Conservation (phyloP, 2,329 filamentous ascomycete species). For the Neopestalotiopsis rosae region DNA sequence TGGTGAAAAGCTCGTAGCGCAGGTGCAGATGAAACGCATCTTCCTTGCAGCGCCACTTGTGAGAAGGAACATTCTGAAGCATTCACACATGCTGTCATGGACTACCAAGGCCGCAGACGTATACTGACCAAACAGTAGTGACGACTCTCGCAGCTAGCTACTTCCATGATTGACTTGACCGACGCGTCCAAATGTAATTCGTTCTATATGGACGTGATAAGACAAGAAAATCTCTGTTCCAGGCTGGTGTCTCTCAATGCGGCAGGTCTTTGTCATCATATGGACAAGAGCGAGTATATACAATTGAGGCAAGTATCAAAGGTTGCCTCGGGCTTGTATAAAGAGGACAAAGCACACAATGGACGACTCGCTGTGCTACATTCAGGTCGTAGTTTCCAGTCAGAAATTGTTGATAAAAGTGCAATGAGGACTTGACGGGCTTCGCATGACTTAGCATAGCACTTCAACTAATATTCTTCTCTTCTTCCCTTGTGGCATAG, state of each 20-base stretch:
- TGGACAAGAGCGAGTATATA: neutral
- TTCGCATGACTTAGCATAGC: too few relatives aligned
- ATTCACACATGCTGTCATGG: too few relatives aligned
- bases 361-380: neutral
- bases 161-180: neutral
- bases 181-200: neutral
- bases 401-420: neutral
- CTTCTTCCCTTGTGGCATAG: neutral
- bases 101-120: too few relatives aligned
- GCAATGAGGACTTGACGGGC: neutral
- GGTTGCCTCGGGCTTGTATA: neutral
- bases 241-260: neutral
- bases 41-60: too few relatives aligned
- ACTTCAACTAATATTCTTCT: too few relatives aligned
- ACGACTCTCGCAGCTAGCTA: neutral
- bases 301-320: neutral
- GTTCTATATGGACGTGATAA: neutral
- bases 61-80: too few relatives aligned
- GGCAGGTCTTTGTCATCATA: neutral
- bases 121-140: too few relatives aligned
- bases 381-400: neutral
- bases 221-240: neutral
- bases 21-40: too few relatives aligned
- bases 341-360: constrained; percentile 2
- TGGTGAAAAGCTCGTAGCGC: too few relatives aligned